Conservation (phyloP, 2,329 filamentous ascomycete species). For the Juglanconis oblonga region DNA sequence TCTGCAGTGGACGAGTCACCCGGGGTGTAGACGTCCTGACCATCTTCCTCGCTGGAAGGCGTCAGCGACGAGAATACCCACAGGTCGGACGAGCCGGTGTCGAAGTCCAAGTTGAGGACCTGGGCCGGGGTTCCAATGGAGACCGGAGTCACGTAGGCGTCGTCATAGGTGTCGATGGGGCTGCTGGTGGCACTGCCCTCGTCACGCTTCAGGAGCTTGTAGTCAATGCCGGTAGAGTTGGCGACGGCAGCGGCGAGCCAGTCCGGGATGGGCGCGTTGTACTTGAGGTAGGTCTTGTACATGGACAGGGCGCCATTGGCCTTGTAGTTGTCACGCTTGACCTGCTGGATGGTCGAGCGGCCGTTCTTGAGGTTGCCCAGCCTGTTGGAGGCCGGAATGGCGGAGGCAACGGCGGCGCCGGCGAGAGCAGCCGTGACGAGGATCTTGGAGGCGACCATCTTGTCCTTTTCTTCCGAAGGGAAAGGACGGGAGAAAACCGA, state of each 20-base stretch:
- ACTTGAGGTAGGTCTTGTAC: constrained; percentile 21
- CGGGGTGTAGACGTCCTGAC: constrained; percentile 57
- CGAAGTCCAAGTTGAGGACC: constrained; percentile 61
- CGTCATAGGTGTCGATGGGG: constrained; percentile 13
- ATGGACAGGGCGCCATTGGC: constrained; percentile 19
- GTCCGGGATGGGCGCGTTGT: constrained; percentile 15
- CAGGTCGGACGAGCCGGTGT: constrained; percentile 67
- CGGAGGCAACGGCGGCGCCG: constrained; percentile 15
- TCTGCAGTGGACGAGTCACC: constrained; percentile 38
- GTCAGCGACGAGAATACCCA: constrained; percentile 65
- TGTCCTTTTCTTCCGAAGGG: not conserved
- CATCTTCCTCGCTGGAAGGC: constrained; percentile 40
- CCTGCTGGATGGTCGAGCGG: constrained; percentile 16
- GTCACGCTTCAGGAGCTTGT: constrained; percentile 8
- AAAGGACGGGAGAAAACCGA: not conserved
- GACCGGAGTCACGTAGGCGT: constrained; percentile 52
- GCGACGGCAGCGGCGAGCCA: constrained; percentile 15
- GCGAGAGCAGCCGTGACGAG: constrained; percentile 16
- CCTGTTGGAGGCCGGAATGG: constrained; percentile 15
- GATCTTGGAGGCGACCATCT: constrained; percentile 17
- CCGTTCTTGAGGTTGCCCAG: constrained; percentile 11
- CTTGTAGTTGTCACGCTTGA: constrained; percentile 15
- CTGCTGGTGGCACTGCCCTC: constrained; percentile 10
- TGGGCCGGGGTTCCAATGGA: constrained; percentile 51
- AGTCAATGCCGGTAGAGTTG: constrained; percentile 15